phyloP scores from a whole-genome alignment of 2,329 filamentous ascomycete genomes.

The Aschersonia sp. region DNA sequence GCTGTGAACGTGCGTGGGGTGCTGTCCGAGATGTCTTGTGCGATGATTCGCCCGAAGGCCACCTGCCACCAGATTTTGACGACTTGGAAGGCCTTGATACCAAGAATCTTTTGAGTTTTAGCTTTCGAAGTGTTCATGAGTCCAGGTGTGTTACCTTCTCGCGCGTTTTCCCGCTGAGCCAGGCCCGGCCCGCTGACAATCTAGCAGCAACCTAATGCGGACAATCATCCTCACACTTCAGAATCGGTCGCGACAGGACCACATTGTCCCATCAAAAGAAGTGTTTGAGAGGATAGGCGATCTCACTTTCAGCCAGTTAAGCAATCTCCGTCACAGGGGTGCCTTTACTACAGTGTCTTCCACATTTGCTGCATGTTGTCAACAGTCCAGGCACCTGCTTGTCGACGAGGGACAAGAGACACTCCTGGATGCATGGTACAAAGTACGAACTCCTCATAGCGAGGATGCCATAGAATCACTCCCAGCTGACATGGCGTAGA shows the following conservation, averaged over 20 bases:
- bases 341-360: constrained; percentile 88
- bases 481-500: constrained; percentile 19
- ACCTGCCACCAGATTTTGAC: constrained; percentile 63
- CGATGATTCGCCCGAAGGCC: constrained; percentile 86
- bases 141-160: constrained; percentile 46
- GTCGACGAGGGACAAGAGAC: constrained; percentile 17
- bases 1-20: constrained; percentile 60
- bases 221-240: constrained; percentile 41
- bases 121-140: constrained; percentile 89
- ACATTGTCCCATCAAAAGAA: constrained; percentile 31
- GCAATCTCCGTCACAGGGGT: constrained; percentile 73
- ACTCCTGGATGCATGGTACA: constrained; percentile 57
- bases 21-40: constrained; percentile 68
- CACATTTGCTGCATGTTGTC: constrained; percentile 72
- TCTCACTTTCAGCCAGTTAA: constrained; percentile 69
- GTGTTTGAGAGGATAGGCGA: constrained; percentile 54
- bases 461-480: not conserved
- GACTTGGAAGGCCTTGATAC: constrained; percentile 59
- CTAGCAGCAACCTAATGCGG: constrained; percentile 56
- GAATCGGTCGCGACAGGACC: constrained; percentile 25
- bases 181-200: not conserved
- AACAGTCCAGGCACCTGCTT: constrained; percentile 38
- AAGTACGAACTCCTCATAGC: constrained; percentile 23
- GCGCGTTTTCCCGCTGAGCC: not conserved
- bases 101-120: constrained; percentile 86